phyloP scores from a whole-genome alignment of 2,329 filamentous ascomycete genomes.

The Waltergamsia citrina region DNA sequence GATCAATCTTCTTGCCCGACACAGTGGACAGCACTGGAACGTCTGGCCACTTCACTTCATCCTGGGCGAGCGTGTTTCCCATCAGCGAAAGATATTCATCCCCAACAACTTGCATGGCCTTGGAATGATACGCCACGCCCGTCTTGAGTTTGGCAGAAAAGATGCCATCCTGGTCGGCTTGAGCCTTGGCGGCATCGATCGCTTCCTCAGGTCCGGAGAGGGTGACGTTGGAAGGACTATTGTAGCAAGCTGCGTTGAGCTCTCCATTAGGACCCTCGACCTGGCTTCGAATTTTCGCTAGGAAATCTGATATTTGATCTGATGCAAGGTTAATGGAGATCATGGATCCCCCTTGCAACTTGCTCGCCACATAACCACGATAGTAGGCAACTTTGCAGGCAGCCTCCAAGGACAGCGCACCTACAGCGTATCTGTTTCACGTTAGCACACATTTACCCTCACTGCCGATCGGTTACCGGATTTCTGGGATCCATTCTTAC shows the following conservation, averaged over 20 bases:
- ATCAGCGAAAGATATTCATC: constrained; percentile 10
- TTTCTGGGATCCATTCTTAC: constrained; percentile 6
- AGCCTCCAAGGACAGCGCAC: constrained; percentile 7
- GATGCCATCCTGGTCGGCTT: constrained; percentile 4
- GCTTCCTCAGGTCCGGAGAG: constrained; percentile 5
- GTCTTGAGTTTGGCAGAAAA: constrained; percentile 8
- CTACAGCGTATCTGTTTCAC: constrained; percentile 8
- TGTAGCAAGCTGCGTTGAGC: constrained; percentile 7
- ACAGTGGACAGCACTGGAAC: constrained; percentile 4
- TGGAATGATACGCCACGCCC: constrained; percentile 10
- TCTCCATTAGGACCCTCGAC: neutral
- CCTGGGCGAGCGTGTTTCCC: constrained; percentile 23
- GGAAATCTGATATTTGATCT: neutral
- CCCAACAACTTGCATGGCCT: constrained; percentile 8
- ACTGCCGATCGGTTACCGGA: neutral
- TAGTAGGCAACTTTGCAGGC: constrained; percentile 2
- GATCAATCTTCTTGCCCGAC: neutral
- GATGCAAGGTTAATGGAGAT: constrained; percentile 3
- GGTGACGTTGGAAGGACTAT: constrained; percentile 7
- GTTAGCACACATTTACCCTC: neutral
- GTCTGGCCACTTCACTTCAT: neutral
- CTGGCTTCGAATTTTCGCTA: neutral
- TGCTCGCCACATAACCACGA: neutral
- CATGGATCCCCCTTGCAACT: constrained; percentile 1
- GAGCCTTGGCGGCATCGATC: constrained; percentile 2